Evolutionary conservation across 768 basidiomycete species (phyloP), one percentile per base, ranked within the genome.

Genomic region (Auricularia cornea): DNA sequence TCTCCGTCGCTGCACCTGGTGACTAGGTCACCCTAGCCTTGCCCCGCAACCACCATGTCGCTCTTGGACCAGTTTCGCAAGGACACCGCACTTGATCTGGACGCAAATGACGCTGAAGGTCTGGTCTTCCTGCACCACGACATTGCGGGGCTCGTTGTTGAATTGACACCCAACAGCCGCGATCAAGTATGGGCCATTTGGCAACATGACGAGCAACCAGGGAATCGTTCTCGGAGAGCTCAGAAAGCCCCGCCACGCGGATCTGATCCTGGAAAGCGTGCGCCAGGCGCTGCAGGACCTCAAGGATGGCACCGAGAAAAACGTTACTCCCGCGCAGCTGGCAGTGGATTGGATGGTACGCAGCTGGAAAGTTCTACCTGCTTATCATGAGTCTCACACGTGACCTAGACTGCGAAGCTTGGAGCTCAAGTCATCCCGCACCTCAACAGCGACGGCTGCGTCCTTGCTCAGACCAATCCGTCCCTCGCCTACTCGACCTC

Each of bases 281-380:
- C 18, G n/a, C 16, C 57, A 65, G 35, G 69, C 68, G n/a, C 51
- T 60, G 48, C 28, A 33, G 52, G 56, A 63, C 33, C 52, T 60
- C 28, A 30, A 59, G 3, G 48, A 59, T 4, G 63, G 28, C 2
- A n/a, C 59, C 2, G 61, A 62, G 40, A 33, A 62, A 23, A 62
- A 61, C 20, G 59, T 56, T 12, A 57, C n/a, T n/a, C 31, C 65
- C 20, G 56, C 56, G 14, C 62, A 67, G n/a, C 48, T 64, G n/a
- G 63, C 62, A 14, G 70, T 68, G n/a, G 70, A 70, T 44, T 67
- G 65, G 40, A 62, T 66, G 61, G 68, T 67, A 29, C n/a, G n/a
- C 51, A 52, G 20, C 20, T 8, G 28, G 12, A 11, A 29, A 57
- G 10, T 57, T 26, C 14, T 29, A 28, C 10, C 54, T 29, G 29